Conservation (phyloP, 2,329 filamentous ascomycete genomes). For the Blumeria graminis region DNA sequence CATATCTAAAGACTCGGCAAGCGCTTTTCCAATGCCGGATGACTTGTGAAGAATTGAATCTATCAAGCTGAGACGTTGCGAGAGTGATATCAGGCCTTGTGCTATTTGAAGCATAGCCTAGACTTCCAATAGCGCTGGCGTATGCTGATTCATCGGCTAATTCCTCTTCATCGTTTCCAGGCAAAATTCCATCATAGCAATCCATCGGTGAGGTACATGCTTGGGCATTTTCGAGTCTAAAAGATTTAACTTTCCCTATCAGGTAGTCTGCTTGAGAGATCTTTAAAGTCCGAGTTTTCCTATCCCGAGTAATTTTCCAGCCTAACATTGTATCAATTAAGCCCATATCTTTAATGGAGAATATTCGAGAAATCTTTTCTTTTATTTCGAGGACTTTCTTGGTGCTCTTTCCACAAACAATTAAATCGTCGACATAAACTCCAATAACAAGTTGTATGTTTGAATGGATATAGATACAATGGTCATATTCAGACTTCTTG, state of each 20-base stretch:
- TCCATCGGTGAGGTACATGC: background rate
- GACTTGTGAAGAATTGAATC: background rate
- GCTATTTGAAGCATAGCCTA: background rate
- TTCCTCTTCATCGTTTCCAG: background rate
- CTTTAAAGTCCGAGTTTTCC: background rate
- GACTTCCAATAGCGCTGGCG: background rate
- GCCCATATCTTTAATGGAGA: background rate
- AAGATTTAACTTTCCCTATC: background rate
- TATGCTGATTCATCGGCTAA: background rate
- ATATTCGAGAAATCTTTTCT: background rate
- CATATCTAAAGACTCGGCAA: background rate
- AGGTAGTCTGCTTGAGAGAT: constrained; percentile 1
- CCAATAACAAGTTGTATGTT: background rate
- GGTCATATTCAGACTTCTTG: background rate
- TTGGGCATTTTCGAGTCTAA: background rate
- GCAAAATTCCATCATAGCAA: background rate
- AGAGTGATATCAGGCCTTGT: background rate
- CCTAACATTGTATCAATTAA: background rate
- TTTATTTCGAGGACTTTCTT: too few relatives aligned
- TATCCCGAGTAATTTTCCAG: background rate
- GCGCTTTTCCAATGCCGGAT: background rate
- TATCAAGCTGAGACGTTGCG: background rate
- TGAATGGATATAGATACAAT: background rate
- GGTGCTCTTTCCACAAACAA: too few relatives aligned
- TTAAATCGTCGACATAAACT: background rate